Evolutionary conservation across 2,329 filamentous ascomycete species (phyloP).

Genomic region (Huntiella omanensis): DNA sequence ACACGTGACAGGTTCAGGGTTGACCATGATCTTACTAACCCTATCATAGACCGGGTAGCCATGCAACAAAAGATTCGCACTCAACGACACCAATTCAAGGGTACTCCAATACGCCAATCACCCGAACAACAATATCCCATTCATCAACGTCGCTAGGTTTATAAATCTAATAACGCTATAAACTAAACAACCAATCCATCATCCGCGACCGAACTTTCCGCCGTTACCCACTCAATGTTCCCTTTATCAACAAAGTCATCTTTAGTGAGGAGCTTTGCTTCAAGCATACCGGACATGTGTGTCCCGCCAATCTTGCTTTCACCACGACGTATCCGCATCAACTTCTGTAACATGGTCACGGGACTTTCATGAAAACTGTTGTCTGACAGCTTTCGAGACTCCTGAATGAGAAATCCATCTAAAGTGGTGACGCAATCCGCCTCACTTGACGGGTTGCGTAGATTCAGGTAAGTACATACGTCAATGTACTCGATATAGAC

Average conservation of each 20-base stretch:
- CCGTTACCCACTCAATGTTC: no score
- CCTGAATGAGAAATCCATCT: slow-evolving; percentile 20
- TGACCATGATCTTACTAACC: no score
- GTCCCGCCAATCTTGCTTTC: slow-evolving; percentile 23
- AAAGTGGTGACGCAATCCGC: slow-evolving; percentile 13
- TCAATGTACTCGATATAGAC: slow-evolving; percentile 33
- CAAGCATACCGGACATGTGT: slow-evolving; percentile 22
- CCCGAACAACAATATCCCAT: no score
- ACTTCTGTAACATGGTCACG: slow-evolving; percentile 19
- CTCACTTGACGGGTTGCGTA: slow-evolving; percentile 18
- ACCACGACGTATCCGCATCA: slow-evolving; percentile 21
- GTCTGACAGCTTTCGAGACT: background rate
- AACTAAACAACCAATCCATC: no score
- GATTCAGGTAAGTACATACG: slow-evolving; percentile 32
- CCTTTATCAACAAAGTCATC: slow-evolving; percentile 12
- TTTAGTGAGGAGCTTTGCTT: slow-evolving; percentile 15
- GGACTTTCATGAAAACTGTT: slow-evolving; percentile 18
- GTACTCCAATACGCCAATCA: no score
- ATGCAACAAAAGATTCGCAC: no score
- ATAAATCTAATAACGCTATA: no score
- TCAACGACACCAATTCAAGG: no score
- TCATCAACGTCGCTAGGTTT: no score
- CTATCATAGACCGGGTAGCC: no score
- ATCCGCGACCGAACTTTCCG: no score
- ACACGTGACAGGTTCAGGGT: no score